Conservation (phyloP, 2,329 filamentous ascomycete species). For the Aspergillus sp. region DNA sequence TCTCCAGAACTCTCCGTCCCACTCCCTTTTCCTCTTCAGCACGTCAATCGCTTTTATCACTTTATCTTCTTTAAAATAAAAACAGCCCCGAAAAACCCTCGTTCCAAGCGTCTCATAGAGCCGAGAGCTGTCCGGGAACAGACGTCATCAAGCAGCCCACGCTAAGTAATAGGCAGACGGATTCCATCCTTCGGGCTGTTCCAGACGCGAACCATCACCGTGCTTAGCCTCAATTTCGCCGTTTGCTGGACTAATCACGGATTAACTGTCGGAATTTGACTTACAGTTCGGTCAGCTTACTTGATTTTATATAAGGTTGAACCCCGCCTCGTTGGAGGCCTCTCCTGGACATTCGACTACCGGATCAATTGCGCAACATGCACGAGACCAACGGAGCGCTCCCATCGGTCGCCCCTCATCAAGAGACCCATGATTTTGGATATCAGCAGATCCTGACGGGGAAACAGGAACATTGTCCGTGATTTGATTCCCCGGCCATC, state of each 20-base stretch:
- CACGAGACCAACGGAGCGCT: slow-evolving; percentile 17
- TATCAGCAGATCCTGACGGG: slow-evolving; percentile 74
- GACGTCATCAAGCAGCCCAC: slow-evolving; percentile 25
- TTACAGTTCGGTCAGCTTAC: slow-evolving; percentile 11
- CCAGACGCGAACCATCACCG: slow-evolving; percentile 8
- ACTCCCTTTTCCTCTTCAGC: slow-evolving; percentile 2
- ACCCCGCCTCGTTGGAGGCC: slow-evolving; percentile 1
- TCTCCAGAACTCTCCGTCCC: not conserved
- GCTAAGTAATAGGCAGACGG: slow-evolving; percentile 36
- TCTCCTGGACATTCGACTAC: slow-evolving; percentile 7
- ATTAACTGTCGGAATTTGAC: slow-evolving; percentile 5
- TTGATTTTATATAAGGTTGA: slow-evolving; percentile 13
- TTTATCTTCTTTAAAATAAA: not conserved
- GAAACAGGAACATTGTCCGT: slow-evolving; percentile 95
- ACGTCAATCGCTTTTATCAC: not conserved
- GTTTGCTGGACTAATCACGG: slow-evolving; percentile 4
- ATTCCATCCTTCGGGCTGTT: slow-evolving; percentile 25
- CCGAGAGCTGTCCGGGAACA: slow-evolving; percentile 24
- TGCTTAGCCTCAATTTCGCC: slow-evolving; percentile 10
- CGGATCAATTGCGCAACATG: slow-evolving; percentile 20
- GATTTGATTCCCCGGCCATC: not conserved
- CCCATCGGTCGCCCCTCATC: slow-evolving; percentile 17
- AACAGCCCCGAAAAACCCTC: not conserved
- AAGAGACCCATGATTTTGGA: slow-evolving; percentile 44
- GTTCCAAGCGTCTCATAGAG: slow-evolving; percentile 3